Evolutionary conservation across 1,284 basidiomycete genomes (phyloP).

Genomic region (Leccinum pachyderme): DNA sequence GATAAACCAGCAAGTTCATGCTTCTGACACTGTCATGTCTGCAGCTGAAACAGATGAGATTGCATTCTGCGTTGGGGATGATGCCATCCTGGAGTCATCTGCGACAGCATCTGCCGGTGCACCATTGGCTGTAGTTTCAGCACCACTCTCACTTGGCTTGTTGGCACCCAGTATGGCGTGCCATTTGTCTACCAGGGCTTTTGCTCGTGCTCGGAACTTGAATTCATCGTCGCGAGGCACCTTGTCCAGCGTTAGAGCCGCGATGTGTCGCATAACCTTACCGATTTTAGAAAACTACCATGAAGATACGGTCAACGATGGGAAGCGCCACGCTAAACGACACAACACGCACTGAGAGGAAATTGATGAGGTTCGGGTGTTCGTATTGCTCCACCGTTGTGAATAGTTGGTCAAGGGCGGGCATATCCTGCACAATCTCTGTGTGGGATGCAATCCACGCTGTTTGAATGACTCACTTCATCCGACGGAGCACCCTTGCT

Average conservation of each 20-base stretch:
- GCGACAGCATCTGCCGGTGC: conserved; percentile 22
- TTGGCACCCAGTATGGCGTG: conserved; percentile 57
- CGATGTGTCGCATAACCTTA: conserved; percentile 97
- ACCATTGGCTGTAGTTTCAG: conserved; percentile 36
- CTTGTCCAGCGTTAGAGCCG: conserved; percentile 58
- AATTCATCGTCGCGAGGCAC: conserved; percentile 86
- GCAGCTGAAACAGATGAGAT: conserved; percentile 31
- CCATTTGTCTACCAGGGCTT: conserved; percentile 74
- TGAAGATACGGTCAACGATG: conserved; percentile 18
- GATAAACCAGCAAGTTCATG: conserved; percentile 25
- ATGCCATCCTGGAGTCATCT: conserved; percentile 26
- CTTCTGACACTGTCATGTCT: conserved; percentile 51
- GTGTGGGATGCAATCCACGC: conserved; percentile 6
- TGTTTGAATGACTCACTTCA: conserved; percentile 37
- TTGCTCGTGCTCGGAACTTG: conserved; percentile 81
- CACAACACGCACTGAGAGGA: conserved; percentile 61
- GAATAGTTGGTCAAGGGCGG: conserved; percentile 74
- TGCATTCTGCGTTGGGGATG: conserved; percentile 28
- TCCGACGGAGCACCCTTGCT: conserved; percentile 48
- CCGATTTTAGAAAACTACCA: conserved; percentile 90
- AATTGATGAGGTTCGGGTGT: conserved; percentile 81
- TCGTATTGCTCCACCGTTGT: conserved; percentile 82
- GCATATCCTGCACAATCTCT: conserved; percentile 64
- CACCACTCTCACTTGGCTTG: conserved; percentile 38
- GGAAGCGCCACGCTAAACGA: conserved; percentile 19